Evolutionary conservation across 768 basidiomycete genomes (phyloP).

Genomic region (Tremella mesenterica): DNA sequence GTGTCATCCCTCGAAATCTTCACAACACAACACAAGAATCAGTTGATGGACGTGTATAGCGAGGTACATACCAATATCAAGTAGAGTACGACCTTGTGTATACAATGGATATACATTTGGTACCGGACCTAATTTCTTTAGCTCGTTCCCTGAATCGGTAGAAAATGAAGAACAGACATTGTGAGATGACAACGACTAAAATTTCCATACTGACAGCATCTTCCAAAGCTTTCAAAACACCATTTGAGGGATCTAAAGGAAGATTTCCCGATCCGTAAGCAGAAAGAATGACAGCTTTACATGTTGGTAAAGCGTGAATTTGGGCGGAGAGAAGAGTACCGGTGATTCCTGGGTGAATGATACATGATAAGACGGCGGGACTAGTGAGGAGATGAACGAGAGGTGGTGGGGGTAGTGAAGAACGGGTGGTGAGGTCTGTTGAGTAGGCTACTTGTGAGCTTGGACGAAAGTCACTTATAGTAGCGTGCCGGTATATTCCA

Average conservation of each 20-base stretch:
- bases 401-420: slow-evolving; percentile 22
- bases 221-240: slow-evolving; percentile 20
- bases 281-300: slow-evolving; percentile 30
- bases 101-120: slow-evolving; percentile 38
- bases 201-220: slow-evolving; percentile 31
- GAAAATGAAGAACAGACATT: slow-evolving; percentile 14
- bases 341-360: slow-evolving; percentile 36
- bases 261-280: slow-evolving; percentile 36
- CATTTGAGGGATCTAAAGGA: slow-evolving; percentile 25
- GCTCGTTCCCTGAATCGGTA: background rate
- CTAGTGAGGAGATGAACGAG: slow-evolving; percentile 17
- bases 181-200: slow-evolving; percentile 35
- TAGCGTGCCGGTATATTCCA: too few relatives aligned
- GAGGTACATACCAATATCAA: slow-evolving; percentile 22
- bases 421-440: slow-evolving; percentile 14
- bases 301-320: slow-evolving; percentile 28
- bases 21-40: too few relatives aligned
- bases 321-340: slow-evolving; percentile 31
- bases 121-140: slow-evolving; percentile 20
- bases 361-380: slow-evolving; percentile 26
- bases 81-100: slow-evolving; percentile 31
- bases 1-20: too few relatives aligned
- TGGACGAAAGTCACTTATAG: too few relatives aligned
- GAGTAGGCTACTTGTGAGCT: slow-evolving; percentile 3
- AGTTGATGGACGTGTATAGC: background rate